Conservation (phyloP, 768 basidiomycete genomes). For the Hericium alpestre region DNA sequence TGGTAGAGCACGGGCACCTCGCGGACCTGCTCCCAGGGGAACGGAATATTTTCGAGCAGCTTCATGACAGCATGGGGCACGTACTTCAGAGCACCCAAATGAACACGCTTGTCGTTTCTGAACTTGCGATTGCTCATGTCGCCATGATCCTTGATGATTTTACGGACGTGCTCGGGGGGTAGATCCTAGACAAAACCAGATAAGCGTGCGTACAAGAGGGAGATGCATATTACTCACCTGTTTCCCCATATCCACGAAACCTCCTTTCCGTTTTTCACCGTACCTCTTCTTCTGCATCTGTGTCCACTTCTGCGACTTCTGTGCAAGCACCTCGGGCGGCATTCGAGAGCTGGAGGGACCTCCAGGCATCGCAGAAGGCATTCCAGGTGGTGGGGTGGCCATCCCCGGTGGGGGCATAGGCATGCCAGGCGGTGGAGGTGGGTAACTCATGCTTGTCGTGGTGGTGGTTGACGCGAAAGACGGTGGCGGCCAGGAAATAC, state of each 20-base stretch:
- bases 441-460: constrained; percentile 13
- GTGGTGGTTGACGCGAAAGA: not conserved
- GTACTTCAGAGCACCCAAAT: constrained; percentile 95
- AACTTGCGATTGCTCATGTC: constrained; percentile 99
- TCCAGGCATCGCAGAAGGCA: constrained; percentile 14
- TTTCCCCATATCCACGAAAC: constrained; percentile 87
- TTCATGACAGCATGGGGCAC: constrained; percentile 99
- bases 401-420: constrained; percentile 18
- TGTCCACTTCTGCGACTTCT: constrained; percentile 94
- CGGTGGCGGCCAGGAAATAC: not conserved
- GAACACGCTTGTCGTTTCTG: constrained; percentile 97
- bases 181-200: constrained; percentile 51
- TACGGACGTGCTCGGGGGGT: constrained; percentile 94
- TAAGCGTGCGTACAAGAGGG: constrained; percentile 1
- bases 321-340: constrained; percentile 62
- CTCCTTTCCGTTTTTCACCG: constrained; percentile 83
- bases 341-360: constrained; percentile 33
- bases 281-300: constrained; percentile 90
- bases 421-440: constrained; percentile 28
- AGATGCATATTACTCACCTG: constrained; percentile 43
- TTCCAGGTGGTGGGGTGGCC: constrained; percentile 22
- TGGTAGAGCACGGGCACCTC: constrained; percentile 98
- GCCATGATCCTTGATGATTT: constrained; percentile 99
- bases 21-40: constrained; percentile 98
- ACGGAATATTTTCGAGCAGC: constrained; percentile 95